Base-by-base conservation (phyloP, 768 basidiomycete genomes). In the Serendipita sp. region DNA sequence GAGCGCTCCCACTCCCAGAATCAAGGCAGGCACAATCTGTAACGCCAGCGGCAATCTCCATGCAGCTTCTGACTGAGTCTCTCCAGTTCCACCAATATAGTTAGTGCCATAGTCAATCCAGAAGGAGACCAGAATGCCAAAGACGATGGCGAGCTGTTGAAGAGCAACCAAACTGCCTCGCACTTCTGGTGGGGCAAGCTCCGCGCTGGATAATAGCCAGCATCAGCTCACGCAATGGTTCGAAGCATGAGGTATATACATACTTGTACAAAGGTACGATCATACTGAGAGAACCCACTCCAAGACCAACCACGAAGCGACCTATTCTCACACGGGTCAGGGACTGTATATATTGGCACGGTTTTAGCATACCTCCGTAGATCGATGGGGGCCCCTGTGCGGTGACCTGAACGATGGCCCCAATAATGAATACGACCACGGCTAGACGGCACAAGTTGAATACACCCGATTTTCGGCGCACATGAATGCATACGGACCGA, bases 251-350 rank as follows among this genome's bases (percentile, higher is more conserved):
- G 24, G 24, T 13, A 65, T 24, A 41, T 35, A 48, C 63, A 18
- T 53, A 62, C 64, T 89, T 89, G 78, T 87, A 89, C 44, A 90
- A 77, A 0, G 89, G 89, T 10, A 91, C 88, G n/a, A 81, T 80
- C 86, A 89, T 89, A 69, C 85, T 86, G 24, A 90, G 75, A 2
- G 87, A 86, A 10, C 89, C 89, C 16, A 91, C 86, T 58, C 87
- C 89, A 51, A 89, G 74, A 79, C 89, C 89, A 62, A 86, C 88
- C 63, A 90, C 74, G 68, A 88, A 89, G 32, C 88, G 83, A 63
- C 87, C 78, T 74, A 66, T 18, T 67, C 51, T 47, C 47, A 70
- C 3, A 18, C 11, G 35, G 1, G 53, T 71, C 63, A 67, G 64
- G 18, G 13, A n/a, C 16, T 54, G 48, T 18, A 41, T 18, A 28